Evolutionary conservation across 2,329 filamentous ascomycete species (phyloP), one percentile per base, ranked within the genome.

Genomic region (Beauveria pseudobassiana): DNA sequence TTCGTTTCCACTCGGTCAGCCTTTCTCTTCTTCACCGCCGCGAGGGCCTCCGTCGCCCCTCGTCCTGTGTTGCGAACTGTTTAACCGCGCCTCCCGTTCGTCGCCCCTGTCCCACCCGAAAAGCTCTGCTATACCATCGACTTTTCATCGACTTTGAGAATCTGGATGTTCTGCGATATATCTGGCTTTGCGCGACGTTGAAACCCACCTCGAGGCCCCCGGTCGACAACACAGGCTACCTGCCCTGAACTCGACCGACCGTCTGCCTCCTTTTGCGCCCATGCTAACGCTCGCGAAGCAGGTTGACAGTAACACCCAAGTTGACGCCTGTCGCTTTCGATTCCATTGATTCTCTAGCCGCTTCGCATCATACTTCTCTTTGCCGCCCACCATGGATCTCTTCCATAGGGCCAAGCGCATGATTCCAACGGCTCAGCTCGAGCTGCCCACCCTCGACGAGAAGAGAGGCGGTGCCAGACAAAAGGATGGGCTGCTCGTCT

Each of bases 321-420:
- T 30, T 22, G 34, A 45, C 52, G 52, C 16, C 40, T 16, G 9
- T 45, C 24, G 40, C 24, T 30, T 45, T 30, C 18, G 24, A 28
- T 30, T 14, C 24, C 5, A 8, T 55, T 45, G 52, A 30, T 20
- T 3, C 9, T 30, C 18, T 43, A 40, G 16, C 34, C 40, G 22
- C 30, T 30, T 8, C 24, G 45, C 24, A 43, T 20, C 12, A 16
- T 45, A 30, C 3, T 12, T 22, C 30, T 9, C 18, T 20, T 16
- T 28, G 28, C 34, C 43, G n/a, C 20, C 56, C 59, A 64, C 67
- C 72, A 86, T 85, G 83, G 83, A 86, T 78, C 73, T 85, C 70
- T 77, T 85, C 69, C 77, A 81, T 69, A 80, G 82, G 71, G 80
- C 81, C 65, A 78, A 78, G 64, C 78, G 77, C 72, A 78, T 79